Conservation (phyloP, 805 yeast genomes). For the Barnettozyma salicaria region DNA sequence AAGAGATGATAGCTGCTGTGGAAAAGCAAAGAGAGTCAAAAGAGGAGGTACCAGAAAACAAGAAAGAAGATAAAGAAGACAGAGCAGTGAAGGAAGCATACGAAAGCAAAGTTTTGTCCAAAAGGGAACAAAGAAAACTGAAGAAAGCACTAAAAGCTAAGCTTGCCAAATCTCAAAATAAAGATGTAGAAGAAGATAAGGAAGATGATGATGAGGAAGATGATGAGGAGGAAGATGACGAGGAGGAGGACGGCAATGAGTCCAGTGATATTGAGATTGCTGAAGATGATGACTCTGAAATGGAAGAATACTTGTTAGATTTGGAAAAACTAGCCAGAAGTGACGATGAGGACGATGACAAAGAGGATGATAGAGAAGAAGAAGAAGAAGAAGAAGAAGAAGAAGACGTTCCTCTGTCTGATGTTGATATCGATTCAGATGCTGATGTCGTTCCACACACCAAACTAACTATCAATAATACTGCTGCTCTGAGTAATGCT, state of each 20-base stretch:
- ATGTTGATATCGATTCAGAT: constrained; percentile 88
- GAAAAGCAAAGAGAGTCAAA: constrained; percentile 18
- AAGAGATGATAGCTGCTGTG: constrained; percentile 25
- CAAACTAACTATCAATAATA: constrained; percentile 81
- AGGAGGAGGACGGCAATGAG: too few relatives aligned
- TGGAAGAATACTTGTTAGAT: constrained; percentile 41
- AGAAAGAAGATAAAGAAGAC: constrained; percentile 17
- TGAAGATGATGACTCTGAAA: constrained; percentile 40
- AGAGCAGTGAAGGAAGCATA: constrained; percentile 27
- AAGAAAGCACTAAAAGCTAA: constrained; percentile 36
- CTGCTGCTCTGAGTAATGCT: constrained; percentile 71
- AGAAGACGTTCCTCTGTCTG: constrained; percentile 83
- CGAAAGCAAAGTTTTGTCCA: constrained; percentile 48
- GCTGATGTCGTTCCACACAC: constrained; percentile 93
- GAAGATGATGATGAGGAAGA: constrained; percentile 23
- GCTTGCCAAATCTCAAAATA: constrained; percentile 19
- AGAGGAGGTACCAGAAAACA: constrained; percentile 14
- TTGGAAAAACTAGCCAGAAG: constrained; percentile 50
- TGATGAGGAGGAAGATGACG: constrained; percentile 19
- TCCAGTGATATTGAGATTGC: constrained; percentile 36
- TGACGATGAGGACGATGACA: constrained; percentile 42
- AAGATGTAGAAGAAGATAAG: constrained; percentile 23
- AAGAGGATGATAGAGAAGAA: constrained; percentile 40
- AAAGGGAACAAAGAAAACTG: constrained; percentile 56
- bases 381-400: constrained; percentile 61